These are phyloP conservation scores for Leccinum subgranulosum DNA, from an alignment of 768 basidiomycete species.

Conservation along the genomic window DNA sequence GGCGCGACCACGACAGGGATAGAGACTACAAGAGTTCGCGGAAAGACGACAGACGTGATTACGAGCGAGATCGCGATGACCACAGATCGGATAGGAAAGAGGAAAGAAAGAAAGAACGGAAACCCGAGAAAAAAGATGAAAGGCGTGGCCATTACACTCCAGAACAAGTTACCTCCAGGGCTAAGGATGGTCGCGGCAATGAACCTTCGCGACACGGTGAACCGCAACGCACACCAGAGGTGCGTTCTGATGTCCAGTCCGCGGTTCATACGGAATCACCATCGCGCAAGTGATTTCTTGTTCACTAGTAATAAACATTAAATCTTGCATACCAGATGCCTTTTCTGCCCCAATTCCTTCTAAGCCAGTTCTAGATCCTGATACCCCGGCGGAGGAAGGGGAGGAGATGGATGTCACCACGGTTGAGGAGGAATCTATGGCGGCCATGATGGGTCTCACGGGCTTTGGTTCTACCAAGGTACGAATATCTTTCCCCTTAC, in stretches of 20 bases:
- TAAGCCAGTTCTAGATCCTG: conserved; percentile 40
- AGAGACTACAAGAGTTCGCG: conserved; percentile 37
- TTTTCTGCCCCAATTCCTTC: conserved; percentile 8
- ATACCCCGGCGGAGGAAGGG: conserved; percentile 45
- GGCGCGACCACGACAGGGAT: conserved; percentile 32
- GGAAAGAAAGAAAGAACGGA: conserved; percentile 33
- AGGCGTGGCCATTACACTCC: conserved; percentile 41
- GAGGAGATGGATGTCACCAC: conserved; percentile 52
- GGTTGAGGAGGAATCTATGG: conserved; percentile 78
- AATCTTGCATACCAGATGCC: conserved; percentile 5
- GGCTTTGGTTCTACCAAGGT: conserved; percentile 94
- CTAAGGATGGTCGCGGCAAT: conserved; percentile 27
- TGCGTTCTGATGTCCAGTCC: conserved; percentile 13
- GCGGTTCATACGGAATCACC: conserved; percentile 10
- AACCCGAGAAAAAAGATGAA: conserved; percentile 34
- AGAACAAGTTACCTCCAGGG: conserved; percentile 31
- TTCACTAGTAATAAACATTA: background rate
- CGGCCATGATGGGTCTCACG: conserved; percentile 83
- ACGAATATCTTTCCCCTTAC: conserved; percentile 6
- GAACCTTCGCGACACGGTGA: conserved; percentile 23
- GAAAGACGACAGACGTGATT: conserved; percentile 32
- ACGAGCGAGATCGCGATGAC: conserved; percentile 30
- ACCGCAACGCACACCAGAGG: conserved; percentile 18
- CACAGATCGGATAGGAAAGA: conserved; percentile 31
- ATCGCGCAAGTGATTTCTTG: conserved; percentile 11